A percentile compares a stretch with the other conserved stretches of the same genome.
phyloP scores from a whole-genome alignment of 2,329 filamentous ascomycete species.

The Chrysoporthe cubensis region DNA sequence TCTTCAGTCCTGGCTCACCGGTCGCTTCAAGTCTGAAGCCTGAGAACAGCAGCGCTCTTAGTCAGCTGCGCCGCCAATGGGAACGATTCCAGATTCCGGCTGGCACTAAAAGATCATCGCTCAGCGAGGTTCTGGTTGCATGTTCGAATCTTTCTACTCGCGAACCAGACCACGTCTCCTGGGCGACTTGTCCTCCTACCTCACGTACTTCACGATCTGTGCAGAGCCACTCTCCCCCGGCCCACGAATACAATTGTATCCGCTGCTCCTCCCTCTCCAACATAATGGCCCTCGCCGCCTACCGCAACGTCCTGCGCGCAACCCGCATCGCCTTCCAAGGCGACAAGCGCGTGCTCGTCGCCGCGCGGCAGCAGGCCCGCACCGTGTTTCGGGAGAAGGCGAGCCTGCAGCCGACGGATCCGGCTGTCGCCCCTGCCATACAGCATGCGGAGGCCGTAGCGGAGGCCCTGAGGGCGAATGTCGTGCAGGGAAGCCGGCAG shows the following conservation, averaged over 20 bases:
- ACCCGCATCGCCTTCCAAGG: conserved; percentile 82
- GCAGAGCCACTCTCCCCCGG: not conserved
- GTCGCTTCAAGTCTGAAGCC: not conserved
- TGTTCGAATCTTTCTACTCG: not conserved
- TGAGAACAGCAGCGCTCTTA: not conserved
- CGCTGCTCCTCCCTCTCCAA: not conserved
- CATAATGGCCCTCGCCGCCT: conserved; percentile 72
- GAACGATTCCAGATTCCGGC: conserved; percentile 1
- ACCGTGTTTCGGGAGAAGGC: conserved; percentile 72
- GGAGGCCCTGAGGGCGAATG: conserved; percentile 76
- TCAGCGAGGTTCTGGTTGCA: conserved; percentile 14
- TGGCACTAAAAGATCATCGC: conserved; percentile 8
- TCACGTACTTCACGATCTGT: not conserved
- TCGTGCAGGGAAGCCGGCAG: conserved; percentile 77
- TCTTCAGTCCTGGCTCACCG: not conserved
- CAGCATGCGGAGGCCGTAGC: conserved; percentile 83
- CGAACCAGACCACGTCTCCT: not conserved
- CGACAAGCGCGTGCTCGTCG: conserved; percentile 69
- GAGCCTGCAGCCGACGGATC: conserved; percentile 58
- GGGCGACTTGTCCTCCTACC: not conserved
- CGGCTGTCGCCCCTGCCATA: conserved; percentile 67
- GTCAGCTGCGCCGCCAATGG: conserved; percentile 14
- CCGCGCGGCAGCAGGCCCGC: conserved; percentile 75
- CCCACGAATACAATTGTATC: not conserved
- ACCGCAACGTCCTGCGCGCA: conserved; percentile 80